phyloP scores from a whole-genome alignment of 352 stramenopile genomes.

The Globisporangium cederbergense region DNA sequence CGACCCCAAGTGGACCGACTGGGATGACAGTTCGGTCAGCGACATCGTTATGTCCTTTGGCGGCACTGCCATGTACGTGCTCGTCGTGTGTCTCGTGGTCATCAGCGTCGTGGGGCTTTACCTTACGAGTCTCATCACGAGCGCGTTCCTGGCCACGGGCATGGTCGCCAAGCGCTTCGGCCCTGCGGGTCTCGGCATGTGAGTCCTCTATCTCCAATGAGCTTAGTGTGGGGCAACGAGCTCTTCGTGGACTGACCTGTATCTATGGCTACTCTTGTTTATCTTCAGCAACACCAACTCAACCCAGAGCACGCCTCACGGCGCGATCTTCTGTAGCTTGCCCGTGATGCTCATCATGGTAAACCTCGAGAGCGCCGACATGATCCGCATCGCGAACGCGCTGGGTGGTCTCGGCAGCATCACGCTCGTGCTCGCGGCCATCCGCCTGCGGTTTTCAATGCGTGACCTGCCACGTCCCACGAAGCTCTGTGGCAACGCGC shows the following conservation, averaged over 20 bases:
- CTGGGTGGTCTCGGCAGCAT: conserved; percentile 42
- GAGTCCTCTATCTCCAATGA: conserved; percentile 7
- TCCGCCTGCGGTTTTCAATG: conserved; percentile 38
- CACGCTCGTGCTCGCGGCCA: conserved; percentile 34
- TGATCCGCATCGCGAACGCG: conserved; percentile 54
- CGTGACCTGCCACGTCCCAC: conserved; percentile 31
- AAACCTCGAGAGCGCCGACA: conserved; percentile 44
- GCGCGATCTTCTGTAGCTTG: conserved; percentile 53
- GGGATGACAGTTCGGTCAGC: conserved; percentile 34
- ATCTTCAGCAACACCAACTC: conserved; percentile 20
- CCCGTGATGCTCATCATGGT: conserved; percentile 57
- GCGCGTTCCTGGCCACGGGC: conserved; percentile 48
- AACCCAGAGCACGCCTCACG: conserved; percentile 22
- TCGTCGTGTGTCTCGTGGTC: conserved; percentile 31
- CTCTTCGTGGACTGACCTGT: background rate
- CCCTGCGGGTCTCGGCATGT: conserved; percentile 40
- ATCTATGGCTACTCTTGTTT: background rate
- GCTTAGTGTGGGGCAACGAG: background rate
- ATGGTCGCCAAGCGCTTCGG: conserved; percentile 53
- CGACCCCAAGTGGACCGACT: conserved; percentile 42
- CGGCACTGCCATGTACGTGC: conserved; percentile 25
- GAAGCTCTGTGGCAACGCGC: conserved; percentile 39
- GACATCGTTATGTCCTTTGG: conserved; percentile 35
- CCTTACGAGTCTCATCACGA: conserved; percentile 40
- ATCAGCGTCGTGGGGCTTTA: conserved; percentile 43